These are phyloP conservation scores for Phoma sp. DNA, from an alignment of 2,329 filamentous ascomycete species.

Conservation along the genomic window DNA sequence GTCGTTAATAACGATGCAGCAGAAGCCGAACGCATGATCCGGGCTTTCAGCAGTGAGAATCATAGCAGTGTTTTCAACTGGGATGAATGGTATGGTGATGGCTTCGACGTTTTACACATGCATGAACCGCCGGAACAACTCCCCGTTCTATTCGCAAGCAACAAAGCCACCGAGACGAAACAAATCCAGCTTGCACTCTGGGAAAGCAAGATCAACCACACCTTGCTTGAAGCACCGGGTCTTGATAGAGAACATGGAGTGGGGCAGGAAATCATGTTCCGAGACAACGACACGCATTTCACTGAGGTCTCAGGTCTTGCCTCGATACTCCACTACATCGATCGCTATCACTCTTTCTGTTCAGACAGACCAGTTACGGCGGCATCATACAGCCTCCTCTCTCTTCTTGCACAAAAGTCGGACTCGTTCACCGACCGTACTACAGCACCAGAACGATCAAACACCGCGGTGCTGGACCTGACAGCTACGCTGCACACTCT, in stretches of 20 bases:
- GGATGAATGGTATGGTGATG: conserved; percentile 75
- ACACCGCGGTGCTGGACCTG: conserved; percentile 16
- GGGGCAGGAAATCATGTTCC: conserved; percentile 36
- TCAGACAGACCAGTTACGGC: conserved; percentile 27
- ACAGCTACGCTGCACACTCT: conserved; percentile 22
- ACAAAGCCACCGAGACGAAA: conserved; percentile 37
- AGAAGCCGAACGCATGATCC: conserved; percentile 73
- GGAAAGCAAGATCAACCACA: conserved; percentile 33
- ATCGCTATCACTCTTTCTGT: conserved; percentile 38
- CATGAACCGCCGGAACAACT: conserved; percentile 36
- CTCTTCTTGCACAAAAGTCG: conserved; percentile 19
- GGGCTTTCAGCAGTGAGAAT: conserved; percentile 87
- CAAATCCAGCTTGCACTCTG: conserved; percentile 45
- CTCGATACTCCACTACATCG: conserved; percentile 45
- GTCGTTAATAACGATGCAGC: conserved; percentile 74
- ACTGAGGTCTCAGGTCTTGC: conserved; percentile 38
- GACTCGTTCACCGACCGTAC: conserved; percentile 28
- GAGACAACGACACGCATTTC: conserved; percentile 45
- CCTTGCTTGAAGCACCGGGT: conserved; percentile 24
- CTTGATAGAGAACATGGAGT: conserved; percentile 24
- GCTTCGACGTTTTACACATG: conserved; percentile 82
- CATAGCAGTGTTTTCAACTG: conserved; percentile 74
- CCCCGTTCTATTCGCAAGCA: conserved; percentile 50
- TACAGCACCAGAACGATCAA: background rate
- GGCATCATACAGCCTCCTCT: conserved; percentile 29